Evolutionary conservation across 306 rosid genomes (phyloP).

Genomic region (Castanea sativa): DNA sequence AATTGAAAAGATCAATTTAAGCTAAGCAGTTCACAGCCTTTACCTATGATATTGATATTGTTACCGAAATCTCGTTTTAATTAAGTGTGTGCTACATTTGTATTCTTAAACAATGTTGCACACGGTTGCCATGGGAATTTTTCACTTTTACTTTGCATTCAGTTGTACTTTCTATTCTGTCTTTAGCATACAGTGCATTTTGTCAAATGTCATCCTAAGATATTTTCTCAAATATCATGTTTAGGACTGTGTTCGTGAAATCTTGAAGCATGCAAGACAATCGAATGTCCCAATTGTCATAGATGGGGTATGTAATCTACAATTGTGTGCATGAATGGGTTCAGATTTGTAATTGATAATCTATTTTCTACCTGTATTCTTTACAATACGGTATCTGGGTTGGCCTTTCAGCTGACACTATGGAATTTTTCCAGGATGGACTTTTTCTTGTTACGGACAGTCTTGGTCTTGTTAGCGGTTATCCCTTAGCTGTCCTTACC

Average conservation of each 20-base stretch:
- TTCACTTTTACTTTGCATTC: background rate
- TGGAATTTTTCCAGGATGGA: slow-evolving; percentile 62
- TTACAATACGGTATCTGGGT: slow-evolving; percentile 4
- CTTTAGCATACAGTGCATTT: background rate
- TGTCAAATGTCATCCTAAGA: slow-evolving; percentile 12
- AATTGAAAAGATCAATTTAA: slow-evolving; percentile 3
- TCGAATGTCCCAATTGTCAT: slow-evolving; percentile 66
- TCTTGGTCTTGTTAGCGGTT: slow-evolving; percentile 75
- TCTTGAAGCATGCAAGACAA: slow-evolving; percentile 72
- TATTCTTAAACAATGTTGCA: background rate
- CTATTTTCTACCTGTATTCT: background rate
- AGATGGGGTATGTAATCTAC: slow-evolving; percentile 69
- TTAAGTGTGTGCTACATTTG: background rate
- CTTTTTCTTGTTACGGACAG: slow-evolving; percentile 76
- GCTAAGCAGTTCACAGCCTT: slow-evolving; percentile 11
- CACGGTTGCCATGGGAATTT: background rate
- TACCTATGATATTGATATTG: background rate
- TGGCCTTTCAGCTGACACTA: slow-evolving; percentile 3
- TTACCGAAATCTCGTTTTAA: background rate
- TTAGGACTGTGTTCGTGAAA: slow-evolving; percentile 77
- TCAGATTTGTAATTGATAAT: slow-evolving; percentile 7
- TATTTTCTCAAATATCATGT: slow-evolving; percentile 27
- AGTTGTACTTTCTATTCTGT: background rate
- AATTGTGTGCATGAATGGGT: background rate
- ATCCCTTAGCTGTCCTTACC: slow-evolving; percentile 77